These are phyloP conservation scores for Imleria badia DNA, from an alignment of 768 basidiomycete genomes.

Conservation along the genomic window DNA sequence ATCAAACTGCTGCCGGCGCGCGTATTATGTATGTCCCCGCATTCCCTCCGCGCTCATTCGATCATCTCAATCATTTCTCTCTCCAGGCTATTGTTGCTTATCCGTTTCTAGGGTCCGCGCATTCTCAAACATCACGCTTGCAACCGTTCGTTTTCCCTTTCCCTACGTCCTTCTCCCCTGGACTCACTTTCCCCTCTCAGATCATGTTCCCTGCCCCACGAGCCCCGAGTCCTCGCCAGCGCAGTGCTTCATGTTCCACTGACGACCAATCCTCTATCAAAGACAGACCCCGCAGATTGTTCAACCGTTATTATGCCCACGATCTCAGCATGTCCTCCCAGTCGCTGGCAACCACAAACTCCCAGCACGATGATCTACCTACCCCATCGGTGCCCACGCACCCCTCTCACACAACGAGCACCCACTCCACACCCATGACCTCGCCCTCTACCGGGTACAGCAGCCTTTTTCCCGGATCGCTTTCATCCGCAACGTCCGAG, in stretches of 20 bases:
- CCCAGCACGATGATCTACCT: slow-evolving; percentile 13
- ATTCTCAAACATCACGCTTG: neutral
- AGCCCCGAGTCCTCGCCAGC: slow-evolving; percentile 3
- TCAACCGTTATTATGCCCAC: slow-evolving; percentile 12
- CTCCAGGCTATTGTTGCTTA: slow-evolving; percentile 16
- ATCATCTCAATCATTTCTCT: slow-evolving; percentile 2
- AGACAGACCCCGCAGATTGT: slow-evolving; percentile 9
- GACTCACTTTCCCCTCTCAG: neutral
- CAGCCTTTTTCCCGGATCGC: slow-evolving; percentile 18
- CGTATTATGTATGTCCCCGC: slow-evolving; percentile 23
- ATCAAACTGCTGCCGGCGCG: neutral
- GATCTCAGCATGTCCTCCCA: slow-evolving; percentile 18
- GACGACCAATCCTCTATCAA: slow-evolving; percentile 15
- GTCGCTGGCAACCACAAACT: slow-evolving; percentile 12
- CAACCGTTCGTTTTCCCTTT: neutral
- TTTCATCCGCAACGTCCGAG: slow-evolving; percentile 28
- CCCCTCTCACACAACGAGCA: slow-evolving; percentile 9
- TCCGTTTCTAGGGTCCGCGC: slow-evolving; percentile 16
- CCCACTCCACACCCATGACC: slow-evolving; percentile 27
- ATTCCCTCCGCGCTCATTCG: neutral
- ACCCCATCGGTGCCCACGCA: neutral
- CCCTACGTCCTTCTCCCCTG: neutral
- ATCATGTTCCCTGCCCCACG: slow-evolving; percentile 15
- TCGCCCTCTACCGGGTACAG: slow-evolving; percentile 25
- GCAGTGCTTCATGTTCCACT: slow-evolving; percentile 19